phyloP scores from a whole-genome alignment of 108 stramenopile species.

The Nitzschia sp. region DNA sequence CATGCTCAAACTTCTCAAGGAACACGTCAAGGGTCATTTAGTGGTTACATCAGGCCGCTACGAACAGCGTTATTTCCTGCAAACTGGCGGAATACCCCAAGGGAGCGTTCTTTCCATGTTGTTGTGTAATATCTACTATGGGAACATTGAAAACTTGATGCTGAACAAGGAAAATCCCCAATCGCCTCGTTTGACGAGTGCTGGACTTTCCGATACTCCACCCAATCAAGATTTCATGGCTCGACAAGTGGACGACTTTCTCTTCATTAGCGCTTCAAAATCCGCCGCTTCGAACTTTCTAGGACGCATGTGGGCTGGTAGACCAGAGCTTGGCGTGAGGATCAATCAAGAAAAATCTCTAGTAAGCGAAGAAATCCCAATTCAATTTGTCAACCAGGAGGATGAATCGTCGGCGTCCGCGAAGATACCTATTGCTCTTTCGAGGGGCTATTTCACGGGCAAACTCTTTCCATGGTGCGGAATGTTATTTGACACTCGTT shows the following conservation, averaged over 20 bases:
- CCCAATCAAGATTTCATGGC: constrained; percentile 45
- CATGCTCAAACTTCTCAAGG: constrained; percentile 55
- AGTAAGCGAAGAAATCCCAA: constrained; percentile 19
- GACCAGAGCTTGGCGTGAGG: constrained; percentile 60
- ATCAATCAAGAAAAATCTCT: constrained; percentile 76
- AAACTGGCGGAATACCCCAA: constrained; percentile 83
- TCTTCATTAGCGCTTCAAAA: constrained; percentile 63
- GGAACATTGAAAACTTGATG: constrained; percentile 70
- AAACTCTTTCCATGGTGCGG: constrained; percentile 84
- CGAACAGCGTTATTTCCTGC: constrained; percentile 54
- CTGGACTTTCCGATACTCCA: constrained; percentile 6
- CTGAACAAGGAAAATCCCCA: constrained; percentile 33
- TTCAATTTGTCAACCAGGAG: neutral
- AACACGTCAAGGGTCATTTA: constrained; percentile 73
- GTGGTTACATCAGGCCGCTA: constrained; percentile 59
- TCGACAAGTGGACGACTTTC: constrained; percentile 85
- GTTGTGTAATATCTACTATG: constrained; percentile 93
- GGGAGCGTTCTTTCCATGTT: constrained; percentile 88
- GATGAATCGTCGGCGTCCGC: neutral
- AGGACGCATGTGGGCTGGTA: constrained; percentile 54
- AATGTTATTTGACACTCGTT: constrained; percentile 73
- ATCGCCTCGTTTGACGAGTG: constrained; percentile 25
- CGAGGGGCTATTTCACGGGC: neutral
- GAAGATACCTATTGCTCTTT: neutral
- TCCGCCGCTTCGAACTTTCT: constrained; percentile 52